phyloP scores from a whole-genome alignment of 768 basidiomycete genomes.

The Psilocybe azurescens region DNA sequence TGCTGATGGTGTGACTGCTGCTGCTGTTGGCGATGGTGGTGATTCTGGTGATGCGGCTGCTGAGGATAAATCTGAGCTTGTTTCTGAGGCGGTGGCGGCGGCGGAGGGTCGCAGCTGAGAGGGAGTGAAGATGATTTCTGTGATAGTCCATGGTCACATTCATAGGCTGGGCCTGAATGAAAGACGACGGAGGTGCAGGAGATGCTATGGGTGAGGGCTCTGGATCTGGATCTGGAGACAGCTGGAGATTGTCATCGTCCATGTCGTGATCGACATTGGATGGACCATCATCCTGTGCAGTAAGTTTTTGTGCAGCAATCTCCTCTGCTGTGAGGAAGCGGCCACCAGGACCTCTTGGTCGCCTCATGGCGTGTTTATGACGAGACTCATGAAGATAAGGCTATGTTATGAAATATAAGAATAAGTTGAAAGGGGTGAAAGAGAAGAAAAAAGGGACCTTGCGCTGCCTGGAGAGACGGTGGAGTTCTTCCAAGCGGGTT shows the following conservation, averaged over 20 bases:
- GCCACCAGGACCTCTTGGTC: slow-evolving; percentile 96
- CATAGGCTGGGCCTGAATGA: slow-evolving; percentile 23
- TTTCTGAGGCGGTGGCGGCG: slow-evolving; percentile 15
- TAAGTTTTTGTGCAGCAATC: slow-evolving; percentile 79
- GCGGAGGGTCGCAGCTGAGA: slow-evolving; percentile 18
- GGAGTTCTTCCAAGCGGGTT: slow-evolving; percentile 91
- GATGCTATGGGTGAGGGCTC: slow-evolving; percentile 22
- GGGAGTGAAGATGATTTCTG: slow-evolving; percentile 19
- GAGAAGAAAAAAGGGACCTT: slow-evolving; percentile 60
- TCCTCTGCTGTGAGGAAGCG: slow-evolving; percentile 97
- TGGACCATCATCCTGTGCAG: slow-evolving; percentile 32
- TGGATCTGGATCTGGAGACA: slow-evolving; percentile 25
- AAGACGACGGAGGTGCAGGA: slow-evolving; percentile 24
- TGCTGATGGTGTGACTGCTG: background rate
- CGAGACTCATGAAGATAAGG: slow-evolving; percentile 98
- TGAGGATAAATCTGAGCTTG: slow-evolving; percentile 14
- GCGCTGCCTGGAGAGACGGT: slow-evolving; percentile 88
- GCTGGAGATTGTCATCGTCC: slow-evolving; percentile 38
- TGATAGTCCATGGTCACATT: slow-evolving; percentile 27
- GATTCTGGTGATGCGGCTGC: slow-evolving; percentile 13
- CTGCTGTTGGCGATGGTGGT: slow-evolving; percentile 9
- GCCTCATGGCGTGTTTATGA: slow-evolving; percentile 97
- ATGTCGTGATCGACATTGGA: slow-evolving; percentile 47
- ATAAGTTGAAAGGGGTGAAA: slow-evolving; percentile 9
- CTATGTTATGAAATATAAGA: slow-evolving; percentile 41